Evolutionary conservation across 352 stramenopile genomes (phyloP).

Genomic region (Phytophthora tubulina): DNA sequence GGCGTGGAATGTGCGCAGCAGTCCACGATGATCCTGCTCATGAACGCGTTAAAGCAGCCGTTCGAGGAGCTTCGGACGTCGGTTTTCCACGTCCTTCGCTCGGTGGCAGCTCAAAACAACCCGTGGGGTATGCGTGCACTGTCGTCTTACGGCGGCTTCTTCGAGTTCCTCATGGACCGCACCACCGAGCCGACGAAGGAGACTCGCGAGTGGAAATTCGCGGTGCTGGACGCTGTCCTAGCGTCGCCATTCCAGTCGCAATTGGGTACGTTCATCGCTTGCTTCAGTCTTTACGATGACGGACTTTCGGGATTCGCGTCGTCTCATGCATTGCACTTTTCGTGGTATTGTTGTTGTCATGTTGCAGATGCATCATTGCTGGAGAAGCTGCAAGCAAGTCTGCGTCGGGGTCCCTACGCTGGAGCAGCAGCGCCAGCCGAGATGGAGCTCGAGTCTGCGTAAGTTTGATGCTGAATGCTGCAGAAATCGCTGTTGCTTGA

Average conservation of each 20-base stretch:
- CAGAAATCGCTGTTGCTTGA: background rate
- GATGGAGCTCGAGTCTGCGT: slow-evolving; percentile 76
- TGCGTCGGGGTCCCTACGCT: slow-evolving; percentile 74
- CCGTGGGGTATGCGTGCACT: slow-evolving; percentile 75
- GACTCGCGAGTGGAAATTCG: slow-evolving; percentile 91
- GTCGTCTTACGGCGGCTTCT: slow-evolving; percentile 82
- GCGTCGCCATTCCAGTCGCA: slow-evolving; percentile 69
- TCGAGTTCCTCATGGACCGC: slow-evolving; percentile 87
- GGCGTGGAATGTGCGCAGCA: slow-evolving; percentile 62
- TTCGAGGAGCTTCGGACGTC: slow-evolving; percentile 86
- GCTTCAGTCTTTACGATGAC: slow-evolving; percentile 12
- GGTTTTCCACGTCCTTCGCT: slow-evolving; percentile 80
- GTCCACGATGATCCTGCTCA: slow-evolving; percentile 71
- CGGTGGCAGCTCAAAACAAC: slow-evolving; percentile 83
- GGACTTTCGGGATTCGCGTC: slow-evolving; percentile 6
- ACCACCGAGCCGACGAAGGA: slow-evolving; percentile 86
- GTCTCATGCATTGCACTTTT: slow-evolving; percentile 31
- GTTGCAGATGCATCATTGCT: slow-evolving; percentile 60
- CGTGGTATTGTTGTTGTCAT: slow-evolving; percentile 37
- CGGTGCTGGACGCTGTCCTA: slow-evolving; percentile 80
- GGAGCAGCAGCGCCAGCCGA: slow-evolving; percentile 51
- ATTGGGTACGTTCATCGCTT: slow-evolving; percentile 55
- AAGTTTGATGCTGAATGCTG: slow-evolving; percentile 2
- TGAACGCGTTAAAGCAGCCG: slow-evolving; percentile 83
- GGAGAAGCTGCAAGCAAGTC: slow-evolving; percentile 63